phyloP scores from a whole-genome alignment of 441 rosid species.

The Brassica hybrid region DNA sequence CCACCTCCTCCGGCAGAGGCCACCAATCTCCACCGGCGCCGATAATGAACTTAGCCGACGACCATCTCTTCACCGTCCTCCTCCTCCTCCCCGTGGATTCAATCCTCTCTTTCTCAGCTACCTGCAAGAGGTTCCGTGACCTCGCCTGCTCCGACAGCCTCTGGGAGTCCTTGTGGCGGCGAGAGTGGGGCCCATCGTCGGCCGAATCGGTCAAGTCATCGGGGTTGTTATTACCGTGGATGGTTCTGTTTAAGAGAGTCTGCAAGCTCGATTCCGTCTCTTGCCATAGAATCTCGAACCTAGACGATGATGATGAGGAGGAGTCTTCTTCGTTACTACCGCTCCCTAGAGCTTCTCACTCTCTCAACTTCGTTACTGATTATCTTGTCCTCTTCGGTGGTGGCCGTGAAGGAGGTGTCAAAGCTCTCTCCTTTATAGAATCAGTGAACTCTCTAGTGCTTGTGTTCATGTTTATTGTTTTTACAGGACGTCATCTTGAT shows the following conservation, averaged over 20 bases:
- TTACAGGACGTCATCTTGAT: slow-evolving; percentile 89
- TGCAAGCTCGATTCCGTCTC: slow-evolving; percentile 62
- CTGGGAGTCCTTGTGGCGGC: slow-evolving; percentile 77
- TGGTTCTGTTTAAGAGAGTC: slow-evolving; percentile 64
- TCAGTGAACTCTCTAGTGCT: too few relatives aligned
- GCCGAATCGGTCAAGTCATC: slow-evolving; percentile 58
- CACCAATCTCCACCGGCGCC: slow-evolving; percentile 42
- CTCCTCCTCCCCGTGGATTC: slow-evolving; percentile 82
- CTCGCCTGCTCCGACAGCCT: slow-evolving; percentile 60
- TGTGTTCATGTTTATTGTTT: too few relatives aligned
- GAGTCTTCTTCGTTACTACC: slow-evolving; percentile 57
- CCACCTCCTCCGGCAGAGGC: neutral
- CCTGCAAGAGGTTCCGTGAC: slow-evolving; percentile 68
- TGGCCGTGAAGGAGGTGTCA: slow-evolving; percentile 92
- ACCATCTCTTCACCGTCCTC: slow-evolving; percentile 79
- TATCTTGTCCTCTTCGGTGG: slow-evolving; percentile 92
- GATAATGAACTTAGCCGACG: slow-evolving; percentile 55
- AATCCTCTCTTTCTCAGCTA: slow-evolving; percentile 67
- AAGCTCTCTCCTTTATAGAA: neutral
- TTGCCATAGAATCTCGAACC: slow-evolving; percentile 58
- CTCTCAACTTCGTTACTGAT: slow-evolving; percentile 85
- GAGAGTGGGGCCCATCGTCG: slow-evolving; percentile 73
- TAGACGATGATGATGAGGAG: slow-evolving; percentile 39
- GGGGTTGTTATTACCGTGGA: slow-evolving; percentile 56
- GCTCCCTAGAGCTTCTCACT: slow-evolving; percentile 89